Evolutionary conservation across 2,329 filamentous ascomycete species (phyloP).

Genomic region (Helotiales sp.): DNA sequence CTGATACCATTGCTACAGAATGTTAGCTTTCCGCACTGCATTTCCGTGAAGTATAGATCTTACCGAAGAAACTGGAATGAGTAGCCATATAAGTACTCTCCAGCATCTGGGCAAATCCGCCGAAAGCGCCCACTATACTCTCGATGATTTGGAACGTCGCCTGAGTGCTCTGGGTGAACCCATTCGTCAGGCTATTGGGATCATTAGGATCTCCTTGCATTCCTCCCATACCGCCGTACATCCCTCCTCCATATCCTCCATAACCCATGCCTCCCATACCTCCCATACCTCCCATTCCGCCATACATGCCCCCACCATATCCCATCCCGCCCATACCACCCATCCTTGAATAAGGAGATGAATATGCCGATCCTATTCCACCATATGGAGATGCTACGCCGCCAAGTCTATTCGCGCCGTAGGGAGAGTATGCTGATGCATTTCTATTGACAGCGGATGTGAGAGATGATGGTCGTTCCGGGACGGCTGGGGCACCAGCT

Average conservation of each 20-base stretch:
- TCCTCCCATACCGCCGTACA: constrained; percentile 51
- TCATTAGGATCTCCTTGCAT: constrained; percentile 76
- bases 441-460: constrained; percentile 84
- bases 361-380: constrained; percentile 49
- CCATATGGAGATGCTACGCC: constrained; percentile 47
- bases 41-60: constrained; percentile 42
- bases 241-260: constrained; percentile 44
- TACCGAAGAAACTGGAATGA: constrained; percentile 97
- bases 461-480: constrained; percentile 79
- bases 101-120: constrained; percentile 97
- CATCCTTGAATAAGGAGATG: constrained; percentile 56
- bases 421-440: constrained; percentile 78
- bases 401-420: constrained; percentile 62
- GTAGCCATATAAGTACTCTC: constrained; percentile 99
- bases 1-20: constrained; percentile 86
- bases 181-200: constrained; percentile 91
- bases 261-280: constrained; percentile 48
- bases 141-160: constrained; percentile 99
- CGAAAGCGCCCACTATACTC: constrained; percentile 94
- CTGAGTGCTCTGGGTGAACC: constrained; percentile 92
- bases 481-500: constrained; percentile 67
- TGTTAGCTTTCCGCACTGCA: constrained; percentile 31
- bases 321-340: constrained; percentile 43
- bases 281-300: constrained; percentile 42
- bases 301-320: constrained; percentile 44